phyloP scores from a whole-genome alignment of 1,139 yeast genomes.

The Pichia terricola region DNA sequence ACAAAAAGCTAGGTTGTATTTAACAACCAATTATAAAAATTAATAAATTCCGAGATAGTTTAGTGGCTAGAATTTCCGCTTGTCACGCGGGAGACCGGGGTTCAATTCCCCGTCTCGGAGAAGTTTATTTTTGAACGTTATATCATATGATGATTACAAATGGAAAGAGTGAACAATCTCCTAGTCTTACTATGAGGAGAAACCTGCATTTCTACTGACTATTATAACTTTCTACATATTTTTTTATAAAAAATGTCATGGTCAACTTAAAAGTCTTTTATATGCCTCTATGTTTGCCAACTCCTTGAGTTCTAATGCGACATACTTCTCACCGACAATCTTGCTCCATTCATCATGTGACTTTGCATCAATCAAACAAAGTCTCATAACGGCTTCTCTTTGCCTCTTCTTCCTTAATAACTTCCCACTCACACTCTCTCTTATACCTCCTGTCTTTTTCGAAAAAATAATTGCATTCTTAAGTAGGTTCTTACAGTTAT shows the following conservation, averaged over 20 bases:
- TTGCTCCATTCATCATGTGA: slow-evolving; percentile 30
- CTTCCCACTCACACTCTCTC: slow-evolving; percentile 40
- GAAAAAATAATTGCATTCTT: slow-evolving; percentile 41
- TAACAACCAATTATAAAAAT: background rate
- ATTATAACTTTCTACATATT: slow-evolving; percentile 1
- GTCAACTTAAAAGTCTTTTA: slow-evolving; percentile 1
- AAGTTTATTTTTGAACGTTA: slow-evolving; percentile 4
- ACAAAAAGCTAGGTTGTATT: too few relatives aligned
- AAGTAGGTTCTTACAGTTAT: slow-evolving; percentile 34
- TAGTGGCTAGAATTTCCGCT: slow-evolving; percentile 19
- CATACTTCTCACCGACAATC: slow-evolving; percentile 19
- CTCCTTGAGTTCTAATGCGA: slow-evolving; percentile 20
- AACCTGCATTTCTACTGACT: slow-evolving; percentile 13
- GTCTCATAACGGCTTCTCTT: slow-evolving; percentile 37
- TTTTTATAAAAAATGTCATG: background rate
- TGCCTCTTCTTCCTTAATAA: slow-evolving; percentile 33
- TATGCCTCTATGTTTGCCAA: slow-evolving; percentile 18
- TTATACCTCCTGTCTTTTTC: slow-evolving; percentile 39
- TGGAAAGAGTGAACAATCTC: slow-evolving; percentile 24
- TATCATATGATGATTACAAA: slow-evolving; percentile 14
- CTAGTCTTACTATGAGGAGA: slow-evolving; percentile 19
- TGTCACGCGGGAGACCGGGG: slow-evolving; percentile 22
- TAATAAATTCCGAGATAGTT: slow-evolving; percentile 14
- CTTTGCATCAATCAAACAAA: slow-evolving; percentile 38
- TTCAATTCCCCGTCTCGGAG: slow-evolving; percentile 20